A percentile compares a stretch with the other conserved stretches of the same genome.
Conservation (phyloP, 495 filamentous ascomycete genomes). For the Tuber melanosporum region DNA sequence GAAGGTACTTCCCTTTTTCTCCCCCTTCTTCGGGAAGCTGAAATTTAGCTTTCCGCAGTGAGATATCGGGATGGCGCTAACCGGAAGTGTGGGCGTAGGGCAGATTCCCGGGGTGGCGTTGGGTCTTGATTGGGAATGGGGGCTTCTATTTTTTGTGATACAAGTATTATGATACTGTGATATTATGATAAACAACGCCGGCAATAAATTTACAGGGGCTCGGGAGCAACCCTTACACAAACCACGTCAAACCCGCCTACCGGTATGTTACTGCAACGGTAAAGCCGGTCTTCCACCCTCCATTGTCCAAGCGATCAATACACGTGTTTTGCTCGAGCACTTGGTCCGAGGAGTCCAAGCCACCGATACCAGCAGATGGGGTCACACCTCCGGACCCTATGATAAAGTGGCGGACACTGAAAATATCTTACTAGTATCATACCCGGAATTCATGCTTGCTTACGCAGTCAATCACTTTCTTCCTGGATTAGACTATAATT, state of each 20-base stretch:
- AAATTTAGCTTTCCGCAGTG: neutral
- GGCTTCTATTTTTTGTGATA: neutral
- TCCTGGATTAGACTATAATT: too few relatives aligned
- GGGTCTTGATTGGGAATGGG: neutral
- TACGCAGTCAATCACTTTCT: too few relatives aligned
- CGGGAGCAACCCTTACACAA: neutral
- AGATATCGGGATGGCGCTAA: slow-evolving; percentile 3
- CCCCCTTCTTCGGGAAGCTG: neutral
- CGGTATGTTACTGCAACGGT: too few relatives aligned
- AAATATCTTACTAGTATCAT: too few relatives aligned
- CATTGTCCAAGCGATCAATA: neutral
- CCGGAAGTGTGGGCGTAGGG: neutral
- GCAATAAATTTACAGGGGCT: neutral
- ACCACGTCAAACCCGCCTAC: neutral
- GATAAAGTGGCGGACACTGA: too few relatives aligned
- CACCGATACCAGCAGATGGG: neutral
- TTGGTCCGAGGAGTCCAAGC: too few relatives aligned
- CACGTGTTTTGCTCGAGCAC: neutral
- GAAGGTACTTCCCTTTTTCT: neutral
- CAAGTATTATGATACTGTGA: too few relatives aligned
- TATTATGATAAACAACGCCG: neutral
- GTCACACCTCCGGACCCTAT: too few relatives aligned
- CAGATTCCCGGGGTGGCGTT: neutral
- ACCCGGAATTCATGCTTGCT: too few relatives aligned
- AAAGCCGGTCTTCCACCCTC: neutral